Evolutionary conservation across 2,329 filamentous ascomycete genomes (phyloP).

Genomic region (Colletotrichum spaethianum): DNA sequence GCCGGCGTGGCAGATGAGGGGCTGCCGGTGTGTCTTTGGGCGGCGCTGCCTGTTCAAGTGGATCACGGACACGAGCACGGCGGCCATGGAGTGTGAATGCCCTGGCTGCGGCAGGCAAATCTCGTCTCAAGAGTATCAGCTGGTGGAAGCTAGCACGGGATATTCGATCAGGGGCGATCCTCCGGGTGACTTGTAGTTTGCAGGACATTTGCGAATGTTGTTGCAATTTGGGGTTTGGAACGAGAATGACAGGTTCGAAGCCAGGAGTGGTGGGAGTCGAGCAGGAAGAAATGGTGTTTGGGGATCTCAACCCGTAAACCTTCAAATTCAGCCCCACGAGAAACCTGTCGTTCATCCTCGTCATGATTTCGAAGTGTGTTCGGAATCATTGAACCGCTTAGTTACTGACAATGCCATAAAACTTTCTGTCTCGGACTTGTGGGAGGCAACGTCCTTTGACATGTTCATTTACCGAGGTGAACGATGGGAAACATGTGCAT

Average conservation of each 20-base stretch:
- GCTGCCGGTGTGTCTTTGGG: slow-evolving; percentile 27
- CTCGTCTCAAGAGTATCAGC: background rate
- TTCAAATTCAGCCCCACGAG: background rate
- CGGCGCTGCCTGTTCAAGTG: slow-evolving; percentile 29
- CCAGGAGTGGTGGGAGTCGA: background rate
- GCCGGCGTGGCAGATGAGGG: slow-evolving; percentile 22
- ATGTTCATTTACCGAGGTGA: no score
- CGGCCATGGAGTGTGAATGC: background rate
- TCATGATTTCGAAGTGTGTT: no score
- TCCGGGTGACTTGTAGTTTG: background rate
- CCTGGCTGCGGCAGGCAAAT: slow-evolving; percentile 7
- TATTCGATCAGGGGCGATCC: background rate
- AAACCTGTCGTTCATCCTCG: background rate
- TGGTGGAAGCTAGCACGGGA: slow-evolving; percentile 16
- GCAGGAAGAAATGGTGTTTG: background rate
- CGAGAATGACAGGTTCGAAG: no score
- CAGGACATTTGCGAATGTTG: background rate
- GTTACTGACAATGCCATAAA: background rate
- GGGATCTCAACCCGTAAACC: background rate
- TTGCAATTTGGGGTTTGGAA: background rate
- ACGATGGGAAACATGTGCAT: no score
- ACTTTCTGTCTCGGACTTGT: background rate
- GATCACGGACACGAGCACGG: slow-evolving; percentile 4
- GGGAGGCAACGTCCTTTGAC: background rate
- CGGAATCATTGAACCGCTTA: background rate